phyloP scores from a whole-genome alignment of 2,329 filamentous ascomycete genomes.

The Rutstroemia sp. region DNA sequence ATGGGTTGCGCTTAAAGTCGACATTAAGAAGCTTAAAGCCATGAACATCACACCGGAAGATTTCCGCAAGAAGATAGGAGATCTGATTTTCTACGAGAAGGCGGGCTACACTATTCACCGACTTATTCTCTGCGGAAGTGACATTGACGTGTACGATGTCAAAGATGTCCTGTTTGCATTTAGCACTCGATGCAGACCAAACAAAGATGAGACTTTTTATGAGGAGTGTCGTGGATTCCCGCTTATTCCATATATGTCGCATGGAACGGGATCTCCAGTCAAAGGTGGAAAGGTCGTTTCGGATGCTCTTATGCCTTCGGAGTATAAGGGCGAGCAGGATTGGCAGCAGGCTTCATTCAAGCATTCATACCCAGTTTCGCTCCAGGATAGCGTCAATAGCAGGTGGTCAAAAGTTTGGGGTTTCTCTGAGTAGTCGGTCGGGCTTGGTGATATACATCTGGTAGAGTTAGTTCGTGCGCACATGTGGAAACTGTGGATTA shows the following conservation, averaged over 20 bases:
- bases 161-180: constrained; percentile 29
- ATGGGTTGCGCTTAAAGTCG: no score
- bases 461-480: no score
- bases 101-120: no score
- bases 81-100: no score
- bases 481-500: no score
- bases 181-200: constrained; percentile 39
- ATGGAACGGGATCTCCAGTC: constrained; percentile 14
- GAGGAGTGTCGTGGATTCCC: constrained; percentile 38
- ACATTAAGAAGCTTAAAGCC: no score
- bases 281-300: constrained; percentile 40
- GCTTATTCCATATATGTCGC: constrained; percentile 31
- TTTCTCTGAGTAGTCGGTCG: not conserved
- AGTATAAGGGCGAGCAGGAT: constrained; percentile 15
- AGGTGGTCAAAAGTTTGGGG: not conserved
- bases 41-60: no score
- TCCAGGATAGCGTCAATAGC: constrained; percentile 30
- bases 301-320: no score
- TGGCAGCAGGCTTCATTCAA: constrained; percentile 27
- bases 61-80: no score
- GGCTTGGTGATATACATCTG: not conserved
- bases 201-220: constrained; percentile 37
- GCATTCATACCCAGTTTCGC: constrained; percentile 31
- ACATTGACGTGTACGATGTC: no score
- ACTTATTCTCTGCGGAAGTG: no score